Evolutionary conservation across 805 yeast genomes (phyloP).

Genomic region (Saccharomycopsis babjevae): DNA sequence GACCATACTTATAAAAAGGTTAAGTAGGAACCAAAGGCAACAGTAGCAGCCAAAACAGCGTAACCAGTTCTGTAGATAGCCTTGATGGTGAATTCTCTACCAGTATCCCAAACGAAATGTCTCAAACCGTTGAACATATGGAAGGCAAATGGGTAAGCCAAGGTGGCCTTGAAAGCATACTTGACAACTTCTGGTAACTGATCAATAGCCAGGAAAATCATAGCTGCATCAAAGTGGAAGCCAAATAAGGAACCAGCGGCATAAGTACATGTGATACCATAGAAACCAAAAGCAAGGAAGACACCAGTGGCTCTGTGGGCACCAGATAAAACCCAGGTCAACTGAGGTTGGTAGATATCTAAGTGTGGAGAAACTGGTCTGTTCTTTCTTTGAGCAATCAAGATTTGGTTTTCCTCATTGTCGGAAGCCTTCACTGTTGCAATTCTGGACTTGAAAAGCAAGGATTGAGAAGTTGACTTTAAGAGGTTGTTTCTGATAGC

Average conservation of each 20-base stretch:
- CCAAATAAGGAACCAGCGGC: conserved; percentile 64
- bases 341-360: conserved; percentile 81
- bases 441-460: conserved; percentile 3
- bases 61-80: conserved; percentile 94
- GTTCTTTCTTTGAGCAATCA: conserved; percentile 71
- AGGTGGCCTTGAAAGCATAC: conserved; percentile 52
- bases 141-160: conserved; percentile 78
- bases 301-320: conserved; percentile 87
- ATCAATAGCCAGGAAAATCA: conserved; percentile 45
- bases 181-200: conserved; percentile 57
- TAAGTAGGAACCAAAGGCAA: conserved; percentile 47
- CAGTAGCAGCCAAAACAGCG: conserved; percentile 54
- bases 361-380: conserved; percentile 91
- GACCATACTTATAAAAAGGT: conserved; percentile 28
- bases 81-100: conserved; percentile 64
- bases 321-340: conserved; percentile 72
- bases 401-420: conserved; percentile 55
- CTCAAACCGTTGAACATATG: conserved; percentile 83
- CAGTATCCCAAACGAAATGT: conserved; percentile 90
- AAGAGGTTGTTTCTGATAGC: background rate
- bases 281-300: conserved; percentile 67
- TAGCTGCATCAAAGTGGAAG: conserved; percentile 40
- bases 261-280: conserved; percentile 64
- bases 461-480: background rate
- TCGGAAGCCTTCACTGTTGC: conserved; percentile 42